phyloP scores from a whole-genome alignment of 2,329 filamentous ascomycete genomes.

The Aspergillus sp. region DNA sequence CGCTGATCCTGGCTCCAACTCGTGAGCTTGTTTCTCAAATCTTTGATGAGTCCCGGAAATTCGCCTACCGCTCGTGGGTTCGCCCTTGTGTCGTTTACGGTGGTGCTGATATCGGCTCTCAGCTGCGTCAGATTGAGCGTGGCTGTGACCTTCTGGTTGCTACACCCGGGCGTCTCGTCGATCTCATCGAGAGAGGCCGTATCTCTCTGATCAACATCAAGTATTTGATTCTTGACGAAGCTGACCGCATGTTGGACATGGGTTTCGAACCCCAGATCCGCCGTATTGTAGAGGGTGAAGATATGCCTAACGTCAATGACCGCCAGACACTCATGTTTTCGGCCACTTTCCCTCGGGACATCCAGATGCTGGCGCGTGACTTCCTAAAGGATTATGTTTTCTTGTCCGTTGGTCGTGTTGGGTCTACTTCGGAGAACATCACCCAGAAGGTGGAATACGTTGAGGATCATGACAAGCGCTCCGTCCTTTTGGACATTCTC shows the following conservation, averaged over 20 bases:
- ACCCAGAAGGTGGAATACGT: constrained; percentile 99
- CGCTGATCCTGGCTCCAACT: constrained; percentile 91
- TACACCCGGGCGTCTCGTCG: constrained; percentile 94
- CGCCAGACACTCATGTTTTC: constrained; percentile 99
- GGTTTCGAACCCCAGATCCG: constrained; percentile 99
- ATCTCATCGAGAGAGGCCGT: constrained; percentile 96
- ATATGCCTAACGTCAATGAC: constrained; percentile 81
- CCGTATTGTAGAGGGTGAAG: constrained; percentile 95
- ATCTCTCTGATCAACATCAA: constrained; percentile 99
- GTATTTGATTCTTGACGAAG: constrained; percentile 97
- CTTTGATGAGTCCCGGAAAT: constrained; percentile 96
- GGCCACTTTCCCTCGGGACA: constrained; percentile 97
- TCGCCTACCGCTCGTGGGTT: constrained; percentile 98
- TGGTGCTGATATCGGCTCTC: constrained; percentile 96
- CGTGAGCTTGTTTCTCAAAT: constrained; percentile 99
- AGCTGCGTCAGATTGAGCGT: constrained; percentile 96
- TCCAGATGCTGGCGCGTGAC: constrained; percentile 97
- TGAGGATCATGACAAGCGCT: constrained; percentile 96
- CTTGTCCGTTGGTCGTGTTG: constrained; percentile 96
- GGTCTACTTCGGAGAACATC: constrained; percentile 99
- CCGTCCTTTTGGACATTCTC: constrained; percentile 93
- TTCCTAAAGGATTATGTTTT: constrained; percentile 99
- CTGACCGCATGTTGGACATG: constrained; percentile 99
- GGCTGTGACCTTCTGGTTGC: constrained; percentile 97
- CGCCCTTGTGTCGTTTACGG: constrained; percentile 98